A percentile compares a stretch with the other conserved stretches of the same genome.
Evolutionary conservation across 805 yeast species (phyloP).

Genomic region (Saccharomycopsis sp.): DNA sequence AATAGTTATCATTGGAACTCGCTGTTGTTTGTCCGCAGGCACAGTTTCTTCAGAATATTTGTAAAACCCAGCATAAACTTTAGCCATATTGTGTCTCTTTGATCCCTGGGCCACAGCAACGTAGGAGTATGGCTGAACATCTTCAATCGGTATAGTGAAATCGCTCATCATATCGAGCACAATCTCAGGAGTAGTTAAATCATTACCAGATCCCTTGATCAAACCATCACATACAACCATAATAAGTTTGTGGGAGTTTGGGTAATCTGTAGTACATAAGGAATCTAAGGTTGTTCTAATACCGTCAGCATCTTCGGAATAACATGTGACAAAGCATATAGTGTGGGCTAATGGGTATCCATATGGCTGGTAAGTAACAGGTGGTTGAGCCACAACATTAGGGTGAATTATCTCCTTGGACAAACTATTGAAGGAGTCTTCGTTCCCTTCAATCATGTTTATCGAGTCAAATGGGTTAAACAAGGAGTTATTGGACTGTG

Average conservation of each 20-base stretch:
- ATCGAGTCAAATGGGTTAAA: conserved; percentile 17
- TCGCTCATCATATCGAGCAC: conserved; percentile 82
- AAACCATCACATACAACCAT: conserved; percentile 89
- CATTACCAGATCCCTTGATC: conserved; percentile 92
- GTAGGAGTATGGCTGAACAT: conserved; percentile 77
- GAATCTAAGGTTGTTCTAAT: conserved; percentile 87
- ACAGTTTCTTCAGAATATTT: conserved; percentile 72
- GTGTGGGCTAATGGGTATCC: conserved; percentile 72
- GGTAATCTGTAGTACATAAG: conserved; percentile 89
- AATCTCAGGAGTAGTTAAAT: conserved; percentile 81
- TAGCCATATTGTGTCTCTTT: conserved; percentile 97
- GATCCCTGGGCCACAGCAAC: conserved; percentile 94
- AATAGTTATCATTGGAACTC: conserved; percentile 70
- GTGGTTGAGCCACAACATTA: conserved; percentile 87
- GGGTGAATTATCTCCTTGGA: conserved; percentile 60
- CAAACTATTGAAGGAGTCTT: conserved; percentile 37
- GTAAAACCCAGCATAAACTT: conserved; percentile 91
- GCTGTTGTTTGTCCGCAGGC: conserved; percentile 74
- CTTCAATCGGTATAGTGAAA: conserved; percentile 61
- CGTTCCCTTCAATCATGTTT: neutral
- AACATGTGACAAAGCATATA: conserved; percentile 80
- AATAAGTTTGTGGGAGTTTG: conserved; percentile 87
- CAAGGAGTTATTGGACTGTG: conserved; percentile 12
- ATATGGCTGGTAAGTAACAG: conserved; percentile 80
- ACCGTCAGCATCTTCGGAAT: conserved; percentile 87